Percentiles rank a stretch among this genome's conserved stretches.
Evolutionary conservation across 768 basidiomycete genomes (phyloP).

Genomic region (Crassisporium funariophilum): DNA sequence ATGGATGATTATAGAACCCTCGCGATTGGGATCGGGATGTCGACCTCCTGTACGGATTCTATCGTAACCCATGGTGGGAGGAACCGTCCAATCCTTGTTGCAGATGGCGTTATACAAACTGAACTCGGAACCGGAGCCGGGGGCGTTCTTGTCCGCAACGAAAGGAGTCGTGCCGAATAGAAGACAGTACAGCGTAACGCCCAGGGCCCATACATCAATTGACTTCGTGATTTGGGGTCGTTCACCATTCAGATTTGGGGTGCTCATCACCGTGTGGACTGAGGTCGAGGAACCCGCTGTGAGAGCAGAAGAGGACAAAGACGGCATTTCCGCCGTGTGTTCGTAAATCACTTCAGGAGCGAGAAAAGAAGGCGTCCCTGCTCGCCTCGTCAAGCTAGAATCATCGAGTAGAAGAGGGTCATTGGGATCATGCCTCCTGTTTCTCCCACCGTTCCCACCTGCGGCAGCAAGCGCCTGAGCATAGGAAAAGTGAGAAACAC

Average conservation of each 20-base stretch:
- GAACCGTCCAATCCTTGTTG: slow-evolving; percentile 70
- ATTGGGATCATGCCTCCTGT: slow-evolving; percentile 40
- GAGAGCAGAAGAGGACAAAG: slow-evolving; percentile 30
- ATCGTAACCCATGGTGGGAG: slow-evolving; percentile 74
- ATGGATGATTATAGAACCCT: slow-evolving; percentile 65
- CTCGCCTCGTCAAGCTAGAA: slow-evolving; percentile 84
- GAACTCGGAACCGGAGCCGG: slow-evolving; percentile 52
- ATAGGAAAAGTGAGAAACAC: slow-evolving; percentile 94
- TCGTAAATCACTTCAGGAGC: slow-evolving; percentile 94
- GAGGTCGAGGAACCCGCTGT: slow-evolving; percentile 22
- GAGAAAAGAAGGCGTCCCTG: slow-evolving; percentile 94
- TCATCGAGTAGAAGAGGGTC: slow-evolving; percentile 80
- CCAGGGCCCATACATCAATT: slow-evolving; percentile 98
- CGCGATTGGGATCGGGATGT: slow-evolving; percentile 28
- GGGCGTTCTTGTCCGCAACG: slow-evolving; percentile 27
- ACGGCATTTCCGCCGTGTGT: slow-evolving; percentile 39
- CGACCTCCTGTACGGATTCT: slow-evolving; percentile 64
- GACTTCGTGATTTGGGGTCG: slow-evolving; percentile 79
- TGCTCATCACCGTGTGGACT: slow-evolving; percentile 1
- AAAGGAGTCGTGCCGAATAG: slow-evolving; percentile 90
- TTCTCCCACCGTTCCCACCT: slow-evolving; percentile 40
- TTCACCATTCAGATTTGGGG: background rate
- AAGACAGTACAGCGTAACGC: slow-evolving; percentile 93
- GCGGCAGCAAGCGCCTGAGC: slow-evolving; percentile 78
- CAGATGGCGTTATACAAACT: slow-evolving; percentile 80